Evolutionary conservation across 2,329 filamentous ascomycete genomes (phyloP), one percentile per base, ranked within the genome.

Genomic region (Cyclaneusma minus): DNA sequence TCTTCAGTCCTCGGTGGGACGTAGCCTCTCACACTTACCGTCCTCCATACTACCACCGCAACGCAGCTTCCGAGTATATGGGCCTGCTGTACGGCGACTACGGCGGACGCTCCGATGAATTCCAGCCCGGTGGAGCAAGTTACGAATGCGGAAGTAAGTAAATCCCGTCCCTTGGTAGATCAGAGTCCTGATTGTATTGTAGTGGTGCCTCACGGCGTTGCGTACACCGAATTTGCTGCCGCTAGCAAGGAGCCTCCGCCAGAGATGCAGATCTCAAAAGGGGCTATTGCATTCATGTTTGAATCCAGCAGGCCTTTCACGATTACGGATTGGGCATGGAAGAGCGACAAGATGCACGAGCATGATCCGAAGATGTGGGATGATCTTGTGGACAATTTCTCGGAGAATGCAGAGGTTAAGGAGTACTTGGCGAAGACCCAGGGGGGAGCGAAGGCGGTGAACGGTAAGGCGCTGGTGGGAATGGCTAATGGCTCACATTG

Each of bases 1-100:
- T 73, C 46, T 78, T 79, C 46, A 67, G 69, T 0, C 70, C 72
- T 0, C 58, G 69, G 11, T 78, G 72, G 72, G 58, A 71, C 9
- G 66, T 74, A 2, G 60, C 64, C 0, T 61, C 64, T 24, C 59
- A 64, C 38, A 68, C 64, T 0, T 69, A 68, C 50, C 56, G 64
- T 4, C 58, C 62, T 3, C 65, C 65, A 1, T 69, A 64, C 49
- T 70, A 67, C 45, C 64, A 69, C 41, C 52, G 60, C 24, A 63
- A 62, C 41, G 55, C 53, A 5, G 60, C 60, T 31, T 54, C 49
- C 4, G 58, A 63, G 32, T 58, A 60, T 38, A 54, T 58, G 46
- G 56, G 55, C 4, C 43, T 55, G 17, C 15, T 46, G 43, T 36
- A 52, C 24, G 55, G 54, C 10, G 43, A 45, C 28, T 57, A 57